phyloP scores from a whole-genome alignment of 176 grass and related monocot genomes.

The Miscanthus lutarioriparius region DNA sequence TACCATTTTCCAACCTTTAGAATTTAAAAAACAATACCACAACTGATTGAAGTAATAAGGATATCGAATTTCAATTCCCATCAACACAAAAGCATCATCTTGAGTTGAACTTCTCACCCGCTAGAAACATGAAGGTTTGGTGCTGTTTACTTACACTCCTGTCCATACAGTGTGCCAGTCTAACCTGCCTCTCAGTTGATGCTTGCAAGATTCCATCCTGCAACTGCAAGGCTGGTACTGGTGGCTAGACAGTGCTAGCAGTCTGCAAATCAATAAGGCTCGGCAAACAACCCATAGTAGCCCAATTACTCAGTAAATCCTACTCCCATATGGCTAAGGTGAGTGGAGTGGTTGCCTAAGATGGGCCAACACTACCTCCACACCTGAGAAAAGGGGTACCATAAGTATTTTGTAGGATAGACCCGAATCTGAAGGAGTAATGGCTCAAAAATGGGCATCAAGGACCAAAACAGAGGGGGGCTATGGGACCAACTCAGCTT shows the following conservation, averaged over 20 bases:
- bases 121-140: slow-evolving; percentile 4
- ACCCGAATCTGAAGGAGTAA: too few species aligned
- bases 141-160: not conserved
- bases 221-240: not conserved
- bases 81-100: not conserved
- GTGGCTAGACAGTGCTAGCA: not conserved
- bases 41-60: not conserved
- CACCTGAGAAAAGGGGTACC: too few species aligned
- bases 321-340: not conserved
- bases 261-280: not conserved
- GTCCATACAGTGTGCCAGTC: not conserved
- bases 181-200: slow-evolving; percentile 2
- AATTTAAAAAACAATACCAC: not conserved
- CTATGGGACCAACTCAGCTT: not conserved
- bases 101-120: not conserved
- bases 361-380: too few species aligned
- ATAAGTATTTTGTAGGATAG: too few species aligned
- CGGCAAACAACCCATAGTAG: not conserved
- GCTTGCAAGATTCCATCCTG: not conserved
- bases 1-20: not conserved
- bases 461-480: too few species aligned
- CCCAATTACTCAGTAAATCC: not conserved
- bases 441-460: too few species aligned
- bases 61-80: not conserved
- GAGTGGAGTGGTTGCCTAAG: not conserved